Conservation (phyloP, 768 basidiomycete species). For the Tubosaeta brunneosetosa region DNA sequence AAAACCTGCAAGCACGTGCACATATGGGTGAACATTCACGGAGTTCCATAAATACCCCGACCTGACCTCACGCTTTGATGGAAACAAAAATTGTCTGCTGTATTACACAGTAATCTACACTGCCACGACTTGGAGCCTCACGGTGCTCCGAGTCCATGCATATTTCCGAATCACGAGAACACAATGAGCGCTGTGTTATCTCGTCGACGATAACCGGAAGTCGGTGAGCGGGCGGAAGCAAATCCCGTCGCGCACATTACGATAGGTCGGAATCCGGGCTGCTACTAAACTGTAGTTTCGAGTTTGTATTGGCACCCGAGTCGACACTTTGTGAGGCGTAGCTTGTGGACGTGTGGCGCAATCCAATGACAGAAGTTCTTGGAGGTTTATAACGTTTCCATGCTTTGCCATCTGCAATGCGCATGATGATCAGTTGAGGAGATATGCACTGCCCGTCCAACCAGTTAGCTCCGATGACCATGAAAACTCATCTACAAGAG, state of each 20-base stretch:
- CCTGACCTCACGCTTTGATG: too few relatives aligned
- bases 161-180: not conserved
- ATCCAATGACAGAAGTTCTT: not conserved
- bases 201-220: not conserved
- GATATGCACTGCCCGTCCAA: conserved; percentile 8
- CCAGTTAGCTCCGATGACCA: not conserved
- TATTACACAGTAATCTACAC: too few relatives aligned
- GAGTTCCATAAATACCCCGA: too few relatives aligned
- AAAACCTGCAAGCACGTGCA: too few relatives aligned
- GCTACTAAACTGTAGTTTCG: not conserved
- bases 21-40: too few relatives aligned
- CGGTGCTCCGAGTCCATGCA: not conserved
- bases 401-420: conserved; percentile 6
- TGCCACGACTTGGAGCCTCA: not conserved
- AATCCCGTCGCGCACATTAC: not conserved
- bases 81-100: too few relatives aligned
- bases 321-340: not conserved
- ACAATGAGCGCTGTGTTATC: not conserved
- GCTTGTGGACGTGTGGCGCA: not conserved
- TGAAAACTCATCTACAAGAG: not conserved
- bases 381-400: conserved; percentile 1
- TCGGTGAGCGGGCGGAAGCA: not conserved
- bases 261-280: not conserved
- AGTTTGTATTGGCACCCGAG: not conserved
- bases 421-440: conserved; percentile 12